Evolutionary conservation across 495 filamentous ascomycete genomes (phyloP).

Genomic region (Massariosphaeria phaeospora): DNA sequence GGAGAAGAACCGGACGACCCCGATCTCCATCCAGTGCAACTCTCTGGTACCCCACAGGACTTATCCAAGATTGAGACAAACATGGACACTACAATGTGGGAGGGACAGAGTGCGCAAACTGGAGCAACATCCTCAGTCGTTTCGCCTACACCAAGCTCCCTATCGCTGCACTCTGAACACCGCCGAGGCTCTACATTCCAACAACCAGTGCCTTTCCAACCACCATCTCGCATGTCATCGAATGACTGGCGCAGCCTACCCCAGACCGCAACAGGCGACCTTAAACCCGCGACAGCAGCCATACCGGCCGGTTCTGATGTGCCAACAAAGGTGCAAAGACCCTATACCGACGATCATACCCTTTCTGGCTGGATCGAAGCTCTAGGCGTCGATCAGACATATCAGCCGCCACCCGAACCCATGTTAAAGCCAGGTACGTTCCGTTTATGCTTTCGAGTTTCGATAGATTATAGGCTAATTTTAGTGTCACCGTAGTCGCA

Average conservation of each 20-base stretch:
- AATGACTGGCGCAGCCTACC: constrained; percentile 53
- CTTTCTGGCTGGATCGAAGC: constrained; percentile 84
- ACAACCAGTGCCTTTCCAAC: constrained; percentile 36
- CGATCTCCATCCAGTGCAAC: constrained; percentile 73
- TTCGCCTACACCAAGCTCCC: constrained; percentile 40
- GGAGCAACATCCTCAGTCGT: constrained; percentile 45
- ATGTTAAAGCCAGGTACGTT: constrained; percentile 62
- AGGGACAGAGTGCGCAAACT: constrained; percentile 53
- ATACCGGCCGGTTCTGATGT: constrained; percentile 41
- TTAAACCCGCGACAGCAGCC: constrained; percentile 39
- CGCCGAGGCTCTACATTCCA: constrained; percentile 39
- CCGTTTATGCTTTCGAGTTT: neutral
- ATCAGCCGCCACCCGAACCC: constrained; percentile 72
- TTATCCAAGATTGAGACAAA: constrained; percentile 52
- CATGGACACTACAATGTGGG: constrained; percentile 55
- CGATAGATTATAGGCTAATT: constrained; percentile 27
- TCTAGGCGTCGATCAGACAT: constrained; percentile 77
- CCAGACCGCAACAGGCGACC: constrained; percentile 48
- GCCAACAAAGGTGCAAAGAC: constrained; percentile 49
- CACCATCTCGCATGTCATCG: constrained; percentile 36
- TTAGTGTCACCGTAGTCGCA: constrained; percentile 52
- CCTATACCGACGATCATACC: constrained; percentile 41
- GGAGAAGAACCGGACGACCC: constrained; percentile 85
- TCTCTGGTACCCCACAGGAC: constrained; percentile 63
- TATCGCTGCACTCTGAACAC: constrained; percentile 33